Conservation (phyloP, 495 filamentous ascomycete genomes). For the Letharia lupina region DNA sequence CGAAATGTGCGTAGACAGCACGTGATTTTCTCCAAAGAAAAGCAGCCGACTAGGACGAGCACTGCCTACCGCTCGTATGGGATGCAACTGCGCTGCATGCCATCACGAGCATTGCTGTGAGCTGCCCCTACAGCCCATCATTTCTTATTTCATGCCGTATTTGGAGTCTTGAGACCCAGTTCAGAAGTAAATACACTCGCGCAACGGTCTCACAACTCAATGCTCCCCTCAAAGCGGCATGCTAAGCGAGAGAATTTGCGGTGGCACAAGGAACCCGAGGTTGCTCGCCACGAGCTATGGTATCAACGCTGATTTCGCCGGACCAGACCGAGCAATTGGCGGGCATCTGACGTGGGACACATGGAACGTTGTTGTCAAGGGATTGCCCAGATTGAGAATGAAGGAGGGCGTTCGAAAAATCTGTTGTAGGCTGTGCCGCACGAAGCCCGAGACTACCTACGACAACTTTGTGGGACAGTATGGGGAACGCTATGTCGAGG, state of each 20-base stretch:
- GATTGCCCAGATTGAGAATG: conserved; percentile 35
- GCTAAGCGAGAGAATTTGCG: not conserved
- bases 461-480: conserved; percentile 38
- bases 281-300: conserved; percentile 33
- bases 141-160: not conserved
- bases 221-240: not conserved
- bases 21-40: conserved; percentile 34
- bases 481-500: conserved; percentile 31
- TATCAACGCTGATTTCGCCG: conserved; percentile 42
- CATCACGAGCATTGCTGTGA: conserved; percentile 31
- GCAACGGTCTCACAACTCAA: not conserved
- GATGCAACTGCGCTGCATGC: conserved; percentile 48
- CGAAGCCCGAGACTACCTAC: conserved; percentile 44
- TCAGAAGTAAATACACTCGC: not conserved
- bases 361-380: conserved; percentile 30
- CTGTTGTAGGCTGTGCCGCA: conserved; percentile 37
- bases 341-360: conserved; percentile 31
- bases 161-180: not conserved
- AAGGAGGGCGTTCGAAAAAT: conserved; percentile 31
- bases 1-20: conserved; percentile 29
- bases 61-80: conserved; percentile 42
- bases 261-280: conserved; percentile 39
- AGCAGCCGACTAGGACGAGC: conserved; percentile 31
- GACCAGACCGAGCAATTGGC: conserved; percentile 27
- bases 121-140: not conserved